Percentiles rank a stretch among this genome's conserved stretches.
These are phyloP conservation scores for Agarophyton chilense DNA, from an alignment of 23 red algal genomes.

Conservation along the genomic window DNA sequence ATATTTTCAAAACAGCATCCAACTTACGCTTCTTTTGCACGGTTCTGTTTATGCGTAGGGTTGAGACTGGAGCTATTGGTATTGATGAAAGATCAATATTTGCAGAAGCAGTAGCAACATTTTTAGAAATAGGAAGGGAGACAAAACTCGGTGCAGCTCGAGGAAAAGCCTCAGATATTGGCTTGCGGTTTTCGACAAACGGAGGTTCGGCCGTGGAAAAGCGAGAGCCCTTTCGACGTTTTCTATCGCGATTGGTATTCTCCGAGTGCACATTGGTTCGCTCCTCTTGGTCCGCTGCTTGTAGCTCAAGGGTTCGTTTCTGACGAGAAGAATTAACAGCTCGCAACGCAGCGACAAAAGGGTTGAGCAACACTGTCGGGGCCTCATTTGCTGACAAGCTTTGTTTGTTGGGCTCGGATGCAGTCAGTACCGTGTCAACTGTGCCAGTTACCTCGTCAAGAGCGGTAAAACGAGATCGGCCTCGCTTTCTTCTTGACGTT, in stretches of 20 bases:
- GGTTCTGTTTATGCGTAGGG: constrained; percentile 53
- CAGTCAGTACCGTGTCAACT: background rate
- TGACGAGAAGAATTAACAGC: constrained; percentile 6
- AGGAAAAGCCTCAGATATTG: background rate
- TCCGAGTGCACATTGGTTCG: too few species aligned
- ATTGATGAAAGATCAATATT: constrained; percentile 59
- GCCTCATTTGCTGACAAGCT: background rate
- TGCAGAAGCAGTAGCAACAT: background rate
- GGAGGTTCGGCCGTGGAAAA: background rate
- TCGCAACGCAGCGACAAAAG: background rate
- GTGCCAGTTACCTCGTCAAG: constrained; percentile 4
- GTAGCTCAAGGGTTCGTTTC: background rate
- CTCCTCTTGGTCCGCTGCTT: background rate
- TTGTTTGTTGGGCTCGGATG: background rate
- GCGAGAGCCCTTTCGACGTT: background rate
- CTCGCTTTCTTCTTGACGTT: background rate
- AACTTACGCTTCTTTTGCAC: constrained; percentile 51
- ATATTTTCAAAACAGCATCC: constrained; percentile 62
- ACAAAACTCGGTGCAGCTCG: background rate
- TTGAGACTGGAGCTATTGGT: constrained; percentile 62
- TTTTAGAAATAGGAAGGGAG: background rate
- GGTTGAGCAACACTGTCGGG: background rate
- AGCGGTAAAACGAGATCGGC: constrained; percentile 37
- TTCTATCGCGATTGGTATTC: background rate
- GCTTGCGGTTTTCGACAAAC: background rate